Evolutionary conservation across 495 filamentous ascomycete genomes (phyloP), one percentile per base, ranked within the genome.

Genomic region (Hapsidospora chrysogenum): DNA sequence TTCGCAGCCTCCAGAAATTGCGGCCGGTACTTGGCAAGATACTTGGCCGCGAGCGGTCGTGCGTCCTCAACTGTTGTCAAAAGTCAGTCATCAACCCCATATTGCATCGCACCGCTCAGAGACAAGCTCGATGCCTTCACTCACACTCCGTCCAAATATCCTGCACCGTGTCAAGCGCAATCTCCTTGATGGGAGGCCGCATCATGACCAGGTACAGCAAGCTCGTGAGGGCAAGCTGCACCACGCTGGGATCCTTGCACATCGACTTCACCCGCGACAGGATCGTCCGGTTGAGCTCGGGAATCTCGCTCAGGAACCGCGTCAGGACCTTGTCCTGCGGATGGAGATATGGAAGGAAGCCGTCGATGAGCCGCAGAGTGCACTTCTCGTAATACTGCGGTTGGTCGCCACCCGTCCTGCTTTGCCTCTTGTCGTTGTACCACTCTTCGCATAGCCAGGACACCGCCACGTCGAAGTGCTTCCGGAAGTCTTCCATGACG

Each of bases 401-500:
- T 6, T 65, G 53, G 1, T 64, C 56, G n/a, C 50, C 46, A 17
- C 59, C 57, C 7, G 49, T 44, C 14, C 60, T 58, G 29, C 62
- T 57, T 28, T 66, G 58, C 17, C 93, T 54, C 26, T 71, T 71
- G 51, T 94, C 92, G 48, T 84, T 89, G 57, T 92, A 96, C 87
- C 87, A 99, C 56, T 99, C 89, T 53, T 99, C 89, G 46, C 78
- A 86, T 17, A 96, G 63, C 89, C 89, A 99, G 13, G 75, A 70
- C 35, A 94, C 77, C 2, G 82, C 86, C 23, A 85, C 67, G 37
- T 84, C 85, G 37, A 96, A 81, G 16, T 87, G 74, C 26, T 68
- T 72, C 22, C 85, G 70, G 55, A 92, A 99, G 54, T 99, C 89
- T 38, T 85, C 80, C 16, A 94, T 63, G 27, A 96, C 68, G 53